Evolutionary conservation across 371 early-diverging fungal genomes (phyloP), one percentile per base, ranked within the genome.

Genomic region (Circinella minor): DNA sequence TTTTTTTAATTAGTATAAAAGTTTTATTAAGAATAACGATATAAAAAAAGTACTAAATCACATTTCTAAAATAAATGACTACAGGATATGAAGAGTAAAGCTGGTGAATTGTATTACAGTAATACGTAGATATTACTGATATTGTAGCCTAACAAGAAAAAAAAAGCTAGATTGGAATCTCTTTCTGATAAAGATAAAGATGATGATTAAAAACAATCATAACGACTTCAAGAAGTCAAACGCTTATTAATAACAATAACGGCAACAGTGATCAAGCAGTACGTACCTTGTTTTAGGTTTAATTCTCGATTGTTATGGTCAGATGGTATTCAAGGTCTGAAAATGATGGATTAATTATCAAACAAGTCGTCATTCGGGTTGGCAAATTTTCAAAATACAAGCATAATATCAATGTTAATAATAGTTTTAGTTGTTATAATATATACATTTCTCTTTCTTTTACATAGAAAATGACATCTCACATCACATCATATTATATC

Each of bases 241-340:
- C 61, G 15, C 63, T 64, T 61, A 78, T 77, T 38, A n/a, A n/a
- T n/a, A n/a, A n/a, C n/a, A n/a, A n/a, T 68, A 77, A 61, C n/a
- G 46, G 14, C 70, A 67, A 55, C n/a, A n/a, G n/a, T n/a, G 80
- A 69, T n/a, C 71, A 61, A 43, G 69, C 76, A 4, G 10, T 72
- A 5, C n/a, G n/a, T n/a, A n/a, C n/a, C n/a, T n/a, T n/a, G n/a
- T n/a, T 86, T 85, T 66, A 86, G 85, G 0, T 85, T 83, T 69
- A 87, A 86, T 37, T 69, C 73, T 65, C 79, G 85, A 36, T 69
- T 84, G 34, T 64, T 75, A 1, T 86, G 87, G 89, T 78, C 84
- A 10, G 86, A 85, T 59, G 68, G 60, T 8, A 43, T 71, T 67
- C 70, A 11, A 47, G 38, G 11, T 18, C 36, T 18, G 64, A 70